These are phyloP conservation scores for Yamadazyma aaseri DNA, from an alignment of 1,139 yeast species.

Conservation along the genomic window DNA sequence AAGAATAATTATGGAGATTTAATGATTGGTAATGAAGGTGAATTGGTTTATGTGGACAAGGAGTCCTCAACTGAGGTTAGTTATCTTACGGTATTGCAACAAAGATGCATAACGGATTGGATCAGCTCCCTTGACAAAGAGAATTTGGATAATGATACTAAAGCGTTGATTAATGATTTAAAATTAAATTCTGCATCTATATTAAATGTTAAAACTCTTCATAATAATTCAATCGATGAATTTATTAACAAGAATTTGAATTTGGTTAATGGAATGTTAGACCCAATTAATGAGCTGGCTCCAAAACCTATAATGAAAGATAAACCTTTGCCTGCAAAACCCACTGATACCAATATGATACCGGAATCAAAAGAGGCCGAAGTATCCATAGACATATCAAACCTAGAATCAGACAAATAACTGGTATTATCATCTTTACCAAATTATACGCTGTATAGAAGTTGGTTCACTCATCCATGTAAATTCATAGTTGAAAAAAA, in stretches of 20 bases:
- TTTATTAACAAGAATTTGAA: conserved; percentile 28
- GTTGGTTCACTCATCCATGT: conserved; percentile 63
- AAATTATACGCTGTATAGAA: conserved; percentile 73
- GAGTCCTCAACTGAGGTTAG: conserved; percentile 16
- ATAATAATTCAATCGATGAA: conserved; percentile 25
- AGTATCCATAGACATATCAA: not conserved
- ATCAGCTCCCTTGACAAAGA: conserved; percentile 22
- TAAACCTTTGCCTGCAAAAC: not conserved
- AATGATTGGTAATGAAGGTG: conserved; percentile 66
- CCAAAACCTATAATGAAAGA: not conserved
- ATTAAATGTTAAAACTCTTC: conserved; percentile 16
- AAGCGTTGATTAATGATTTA: conserved; percentile 25
- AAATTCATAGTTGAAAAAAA: conserved; percentile 66
- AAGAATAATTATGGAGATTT: conserved; percentile 49
- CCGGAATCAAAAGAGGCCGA: no score
- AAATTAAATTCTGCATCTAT: conserved; percentile 21
- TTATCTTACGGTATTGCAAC: conserved; percentile 15
- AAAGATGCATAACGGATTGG: conserved; percentile 22
- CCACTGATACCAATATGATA: no score
- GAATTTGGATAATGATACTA: conserved; percentile 16
- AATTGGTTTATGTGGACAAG: conserved; percentile 61
- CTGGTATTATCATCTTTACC: conserved; percentile 45
- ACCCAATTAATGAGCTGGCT: not conserved
- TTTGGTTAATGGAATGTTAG: conserved; percentile 9
- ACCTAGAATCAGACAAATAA: not conserved